Conservation (phyloP, 2,329 filamentous ascomycete species). For the Iodosphaeria phyllophila region DNA sequence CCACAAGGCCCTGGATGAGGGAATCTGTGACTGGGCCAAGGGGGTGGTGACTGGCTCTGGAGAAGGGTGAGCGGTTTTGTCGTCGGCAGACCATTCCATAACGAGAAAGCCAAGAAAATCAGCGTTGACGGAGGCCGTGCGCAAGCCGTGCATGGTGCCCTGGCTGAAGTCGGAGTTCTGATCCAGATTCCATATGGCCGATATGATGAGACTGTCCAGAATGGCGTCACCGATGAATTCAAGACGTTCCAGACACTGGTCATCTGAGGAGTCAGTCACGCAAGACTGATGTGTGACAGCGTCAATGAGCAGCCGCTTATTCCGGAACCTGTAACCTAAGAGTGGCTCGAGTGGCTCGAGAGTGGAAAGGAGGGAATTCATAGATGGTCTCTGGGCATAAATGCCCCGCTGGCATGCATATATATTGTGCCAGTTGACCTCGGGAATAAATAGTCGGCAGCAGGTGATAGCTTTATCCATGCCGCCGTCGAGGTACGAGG, state of each 20-base stretch:
- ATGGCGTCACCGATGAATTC: constrained; percentile 81
- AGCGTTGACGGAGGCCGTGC: constrained; percentile 61
- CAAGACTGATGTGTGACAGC: constrained; percentile 62
- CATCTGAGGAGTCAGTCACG: constrained; percentile 15
- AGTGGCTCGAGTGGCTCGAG: constrained; percentile 39
- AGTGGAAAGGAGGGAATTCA: constrained; percentile 17
- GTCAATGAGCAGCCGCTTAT: constrained; percentile 52
- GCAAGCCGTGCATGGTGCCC: constrained; percentile 68
- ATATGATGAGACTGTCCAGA: constrained; percentile 59
- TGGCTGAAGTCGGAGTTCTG: too few species aligned
- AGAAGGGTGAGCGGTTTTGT: too few species aligned
- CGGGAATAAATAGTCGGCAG: constrained; percentile 45
- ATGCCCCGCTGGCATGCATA: constrained; percentile 21
- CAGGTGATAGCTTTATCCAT: constrained; percentile 42
- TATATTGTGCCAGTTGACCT: constrained; percentile 33
- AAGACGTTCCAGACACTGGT: constrained; percentile 45
- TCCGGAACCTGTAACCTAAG: constrained; percentile 52
- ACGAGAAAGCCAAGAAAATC: constrained; percentile 63
- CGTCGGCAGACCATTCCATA: constrained; percentile 32
- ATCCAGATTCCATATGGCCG: constrained; percentile 33
- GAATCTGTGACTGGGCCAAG: too few species aligned
- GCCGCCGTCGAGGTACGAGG: constrained; percentile 51
- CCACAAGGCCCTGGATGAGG: too few species aligned
- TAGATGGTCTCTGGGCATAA: constrained; percentile 18
- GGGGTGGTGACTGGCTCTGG: constrained; percentile 16